phyloP scores from a whole-genome alignment of 805 yeast species.

The Hanseniaspora singularis region DNA sequence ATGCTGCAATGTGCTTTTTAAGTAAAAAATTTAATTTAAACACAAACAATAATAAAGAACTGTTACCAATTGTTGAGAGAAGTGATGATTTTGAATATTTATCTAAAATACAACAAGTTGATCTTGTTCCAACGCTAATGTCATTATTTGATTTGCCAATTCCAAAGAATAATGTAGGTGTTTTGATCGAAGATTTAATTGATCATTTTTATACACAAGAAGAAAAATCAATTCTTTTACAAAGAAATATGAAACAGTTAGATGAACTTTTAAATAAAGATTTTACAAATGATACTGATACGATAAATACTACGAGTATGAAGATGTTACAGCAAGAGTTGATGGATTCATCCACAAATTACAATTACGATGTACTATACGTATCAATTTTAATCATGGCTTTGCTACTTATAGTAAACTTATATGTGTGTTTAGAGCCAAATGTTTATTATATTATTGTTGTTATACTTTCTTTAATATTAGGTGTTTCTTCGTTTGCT shows the following conservation, averaged over 20 bases:
- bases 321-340: slow-evolving; percentile 37
- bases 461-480: slow-evolving; percentile 23
- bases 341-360: slow-evolving; percentile 58
- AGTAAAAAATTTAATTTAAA: slow-evolving; percentile 44
- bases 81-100: slow-evolving; percentile 43
- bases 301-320: slow-evolving; percentile 26
- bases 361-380: slow-evolving; percentile 43
- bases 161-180: slow-evolving; percentile 81
- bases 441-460: slow-evolving; percentile 12
- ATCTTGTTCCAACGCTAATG: slow-evolving; percentile 82
- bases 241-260: slow-evolving; percentile 49
- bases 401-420: slow-evolving; percentile 16
- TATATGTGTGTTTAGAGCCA: slow-evolving; percentile 11
- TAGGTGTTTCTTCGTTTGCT: slow-evolving; percentile 57
- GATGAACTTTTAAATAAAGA: slow-evolving; percentile 24
- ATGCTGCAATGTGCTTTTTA: slow-evolving; percentile 63
- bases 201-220: slow-evolving; percentile 35
- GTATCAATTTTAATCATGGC: slow-evolving; percentile 23
- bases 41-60: slow-evolving; percentile 19
- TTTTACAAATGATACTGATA: slow-evolving; percentile 13
- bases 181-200: slow-evolving; percentile 48
- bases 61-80: slow-evolving; percentile 22
- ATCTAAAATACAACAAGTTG: slow-evolving; percentile 65
- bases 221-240: slow-evolving; percentile 23
- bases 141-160: slow-evolving; percentile 73